Percentiles rank a stretch among this genome's conserved stretches.
Conservation (phyloP, 1,284 basidiomycete species). For the Trametes pubescens region DNA sequence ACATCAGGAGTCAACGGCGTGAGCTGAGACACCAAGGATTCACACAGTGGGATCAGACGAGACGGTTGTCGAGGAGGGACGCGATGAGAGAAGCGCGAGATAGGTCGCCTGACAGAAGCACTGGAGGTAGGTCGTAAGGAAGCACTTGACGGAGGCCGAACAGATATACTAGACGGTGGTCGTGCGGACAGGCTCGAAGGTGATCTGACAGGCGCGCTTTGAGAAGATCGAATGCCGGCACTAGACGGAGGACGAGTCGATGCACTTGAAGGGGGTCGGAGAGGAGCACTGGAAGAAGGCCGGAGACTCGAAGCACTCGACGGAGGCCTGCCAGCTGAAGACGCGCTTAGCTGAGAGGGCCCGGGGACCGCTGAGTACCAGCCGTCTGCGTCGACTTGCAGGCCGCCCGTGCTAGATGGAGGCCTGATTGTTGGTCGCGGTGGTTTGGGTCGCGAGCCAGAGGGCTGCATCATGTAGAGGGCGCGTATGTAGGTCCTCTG, state of each 20-base stretch:
- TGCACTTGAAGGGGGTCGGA: slow-evolving; percentile 31
- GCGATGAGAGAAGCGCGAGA: slow-evolving; percentile 62
- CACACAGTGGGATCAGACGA: slow-evolving; percentile 61
- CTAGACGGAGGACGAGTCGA: slow-evolving; percentile 34
- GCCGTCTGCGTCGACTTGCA: slow-evolving; percentile 27
- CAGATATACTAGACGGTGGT: slow-evolving; percentile 35
- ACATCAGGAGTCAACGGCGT: slow-evolving; percentile 46
- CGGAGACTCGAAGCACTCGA: slow-evolving; percentile 15
- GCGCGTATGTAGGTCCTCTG: background rate
- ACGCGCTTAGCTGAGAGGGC: slow-evolving; percentile 23
- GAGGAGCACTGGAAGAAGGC: slow-evolving; percentile 27
- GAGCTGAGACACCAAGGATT: slow-evolving; percentile 63
- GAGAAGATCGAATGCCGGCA: slow-evolving; percentile 27
- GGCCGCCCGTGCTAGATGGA: slow-evolving; percentile 3
- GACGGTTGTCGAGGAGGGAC: slow-evolving; percentile 56
- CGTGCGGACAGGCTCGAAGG: slow-evolving; percentile 29
- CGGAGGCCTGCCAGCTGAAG: slow-evolving; percentile 18
- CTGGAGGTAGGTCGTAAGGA: slow-evolving; percentile 36
- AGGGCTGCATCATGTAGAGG: slow-evolving; percentile 16
- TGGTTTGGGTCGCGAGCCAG: slow-evolving; percentile 18
- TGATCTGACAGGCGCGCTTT: slow-evolving; percentile 18
- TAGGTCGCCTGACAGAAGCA: slow-evolving; percentile 49
- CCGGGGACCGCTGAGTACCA: slow-evolving; percentile 27
- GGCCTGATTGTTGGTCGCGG: slow-evolving; percentile 9
- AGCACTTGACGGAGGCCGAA: slow-evolving; percentile 47